Evolutionary conservation across 208 protist species (phyloP).

Genomic region (Trypanosoma boissoni): DNA sequence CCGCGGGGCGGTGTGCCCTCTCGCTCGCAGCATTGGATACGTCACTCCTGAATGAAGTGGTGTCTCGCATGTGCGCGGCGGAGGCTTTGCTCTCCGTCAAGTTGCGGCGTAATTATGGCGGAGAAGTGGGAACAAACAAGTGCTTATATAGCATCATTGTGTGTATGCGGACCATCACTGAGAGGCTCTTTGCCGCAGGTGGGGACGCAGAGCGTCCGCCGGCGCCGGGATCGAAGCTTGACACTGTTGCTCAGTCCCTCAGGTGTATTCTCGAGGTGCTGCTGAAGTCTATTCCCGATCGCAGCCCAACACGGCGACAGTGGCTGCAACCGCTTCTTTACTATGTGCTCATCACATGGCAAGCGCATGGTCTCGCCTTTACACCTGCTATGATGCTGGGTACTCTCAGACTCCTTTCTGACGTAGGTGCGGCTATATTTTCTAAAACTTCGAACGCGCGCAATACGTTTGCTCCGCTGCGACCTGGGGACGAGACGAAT

Average conservation of each 20-base stretch:
- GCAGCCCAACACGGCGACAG: background rate
- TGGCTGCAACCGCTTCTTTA: constrained; percentile 22
- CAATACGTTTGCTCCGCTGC: too few species aligned
- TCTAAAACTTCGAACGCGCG: background rate
- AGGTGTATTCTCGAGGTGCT: constrained; percentile 21
- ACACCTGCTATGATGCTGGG: constrained; percentile 23
- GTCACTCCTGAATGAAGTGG: constrained; percentile 3
- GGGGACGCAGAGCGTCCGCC: too few species aligned
- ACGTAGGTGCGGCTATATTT: constrained; percentile 22
- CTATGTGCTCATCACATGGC: constrained; percentile 17
- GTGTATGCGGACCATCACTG: constrained; percentile 16
- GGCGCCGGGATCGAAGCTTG: constrained; percentile 6
- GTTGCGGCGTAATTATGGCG: constrained; percentile 3
- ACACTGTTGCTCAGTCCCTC: background rate
- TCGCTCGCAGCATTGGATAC: constrained; percentile 19
- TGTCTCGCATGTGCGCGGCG: constrained; percentile 11
- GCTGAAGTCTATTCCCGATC: constrained; percentile 16
- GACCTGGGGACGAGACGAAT: too few species aligned
- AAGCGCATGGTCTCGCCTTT: constrained; percentile 11
- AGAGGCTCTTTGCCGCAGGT: constrained; percentile 17
- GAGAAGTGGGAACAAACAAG: background rate
- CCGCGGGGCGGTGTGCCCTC: background rate
- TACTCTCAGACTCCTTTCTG: constrained; percentile 11
- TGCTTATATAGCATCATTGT: constrained; percentile 9
- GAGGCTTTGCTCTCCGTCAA: constrained; percentile 13